Base-by-base conservation (phyloP, 768 basidiomycete genomes). In the Tricholomella constricta region DNA sequence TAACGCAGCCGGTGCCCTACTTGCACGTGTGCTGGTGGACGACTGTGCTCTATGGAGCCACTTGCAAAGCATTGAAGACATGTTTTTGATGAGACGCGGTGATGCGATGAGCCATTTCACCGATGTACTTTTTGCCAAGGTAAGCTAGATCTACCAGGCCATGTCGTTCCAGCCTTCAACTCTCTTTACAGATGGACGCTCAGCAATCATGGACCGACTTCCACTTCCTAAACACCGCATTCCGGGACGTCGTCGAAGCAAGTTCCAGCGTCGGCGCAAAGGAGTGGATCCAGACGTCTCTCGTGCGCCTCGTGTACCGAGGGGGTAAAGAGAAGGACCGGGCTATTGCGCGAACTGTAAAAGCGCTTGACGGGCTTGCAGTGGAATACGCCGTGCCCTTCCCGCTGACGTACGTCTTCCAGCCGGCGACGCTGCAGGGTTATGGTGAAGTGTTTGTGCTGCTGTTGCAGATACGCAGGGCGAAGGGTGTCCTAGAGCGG, bases 361-460 rank as follows among this genome's bases (percentile, higher is more conserved):
- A 77, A 61, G 81, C 81, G 1, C 76, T 92, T 19, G 83, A 86
- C 27, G 86, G 83, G 0, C 72, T 94, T 9, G 67, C 75, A 9
- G 72, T 88, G n/a, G 91, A 92, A 73, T 94, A 93, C 57, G 83
- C 86, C 6, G 77, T 88, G 2, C 88, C 91, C 1, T 92, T 91
- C 60, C 91, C 91, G 4, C 66, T 93, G 62, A 85, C 84, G 1
- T 93, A 93, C 64, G 79, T 92, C 42, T 89, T 91, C 59, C 79
- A 80, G 5, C 81, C 86, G 4, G 69, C 66, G 7, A 71, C 75
- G 4, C 66, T 86, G 40, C 78, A 81, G 62, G 69, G 70, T 1
- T 92, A 92, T 58, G 78, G 81, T 36, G 79, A 83, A 22, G 72
- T 91, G 17, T 89, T 93, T 56, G 74, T 82, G 23, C 84, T 91